phyloP scores from a whole-genome alignment of 148 eudicot genomes.

The Vaccinium corymbosum region DNA sequence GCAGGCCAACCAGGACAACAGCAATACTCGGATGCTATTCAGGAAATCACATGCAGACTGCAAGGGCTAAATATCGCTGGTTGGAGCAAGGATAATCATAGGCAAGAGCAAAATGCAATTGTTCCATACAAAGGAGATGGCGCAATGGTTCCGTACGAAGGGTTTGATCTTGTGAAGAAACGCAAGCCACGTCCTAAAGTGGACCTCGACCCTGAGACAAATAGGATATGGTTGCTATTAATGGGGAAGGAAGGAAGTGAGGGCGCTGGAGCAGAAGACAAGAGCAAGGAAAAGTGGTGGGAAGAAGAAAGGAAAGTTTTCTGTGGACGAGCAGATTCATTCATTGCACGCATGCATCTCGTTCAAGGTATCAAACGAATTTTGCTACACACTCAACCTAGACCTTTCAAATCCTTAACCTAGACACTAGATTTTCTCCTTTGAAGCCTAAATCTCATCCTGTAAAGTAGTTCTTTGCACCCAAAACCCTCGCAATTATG shows the following conservation, averaged over 20 bases:
- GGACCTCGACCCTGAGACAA: constrained; percentile 70
- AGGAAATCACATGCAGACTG: constrained; percentile 32
- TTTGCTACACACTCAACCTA: background rate
- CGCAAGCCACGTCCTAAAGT: constrained; percentile 55
- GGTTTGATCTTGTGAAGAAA: constrained; percentile 38
- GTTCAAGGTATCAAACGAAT: constrained; percentile 50
- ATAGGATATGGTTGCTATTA: constrained; percentile 59
- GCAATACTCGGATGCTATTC: constrained; percentile 23
- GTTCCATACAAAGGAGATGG: constrained; percentile 50
- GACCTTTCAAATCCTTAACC: background rate
- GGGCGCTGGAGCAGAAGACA: constrained; percentile 36
- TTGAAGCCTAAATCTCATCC: background rate
- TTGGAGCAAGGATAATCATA: constrained; percentile 21
- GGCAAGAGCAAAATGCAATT: constrained; percentile 34
- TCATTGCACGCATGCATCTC: constrained; percentile 77
- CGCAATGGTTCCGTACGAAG: constrained; percentile 43
- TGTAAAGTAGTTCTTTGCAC: background rate
- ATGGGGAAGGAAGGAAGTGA: constrained; percentile 63
- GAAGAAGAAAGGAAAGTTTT: constrained; percentile 61
- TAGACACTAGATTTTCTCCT: constrained; percentile 1
- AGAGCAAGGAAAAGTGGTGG: constrained; percentile 60
- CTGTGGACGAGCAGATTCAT: constrained; percentile 65
- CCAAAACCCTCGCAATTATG: constrained; percentile 7
- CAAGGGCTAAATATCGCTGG: constrained; percentile 32
- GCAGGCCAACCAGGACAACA: constrained; percentile 28